A percentile compares a stretch with the other conserved stretches of the same genome.
Evolutionary conservation across 805 yeast genomes (phyloP).

Genomic region (Debaryomyces prosopidis): DNA sequence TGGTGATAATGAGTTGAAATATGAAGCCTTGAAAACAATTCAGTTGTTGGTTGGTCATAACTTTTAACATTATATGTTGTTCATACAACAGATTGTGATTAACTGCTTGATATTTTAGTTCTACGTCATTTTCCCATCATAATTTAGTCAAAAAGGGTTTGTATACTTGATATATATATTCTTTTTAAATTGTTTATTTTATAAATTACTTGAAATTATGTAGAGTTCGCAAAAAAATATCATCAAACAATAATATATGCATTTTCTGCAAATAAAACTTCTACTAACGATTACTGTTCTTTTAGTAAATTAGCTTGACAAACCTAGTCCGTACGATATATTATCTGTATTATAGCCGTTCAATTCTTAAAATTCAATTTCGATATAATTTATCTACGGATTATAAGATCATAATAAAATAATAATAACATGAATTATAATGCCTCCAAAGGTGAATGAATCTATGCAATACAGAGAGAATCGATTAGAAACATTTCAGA

Average conservation of each 20-base stretch:
- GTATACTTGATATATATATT: not conserved
- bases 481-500: slow-evolving; percentile 22
- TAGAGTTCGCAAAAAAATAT: slow-evolving; percentile 1
- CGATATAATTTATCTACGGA: too few relatives aligned
- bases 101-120: not conserved
- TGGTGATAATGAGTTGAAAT: slow-evolving; percentile 83
- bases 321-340: too few relatives aligned
- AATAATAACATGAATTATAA: slow-evolving; percentile 1
- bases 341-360: too few relatives aligned
- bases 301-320: too few relatives aligned
- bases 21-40: slow-evolving; percentile 94
- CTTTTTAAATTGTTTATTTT: not conserved
- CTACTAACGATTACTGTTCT: too few relatives aligned
- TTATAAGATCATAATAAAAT: not conserved
- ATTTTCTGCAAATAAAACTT: not conserved
- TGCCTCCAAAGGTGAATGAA: slow-evolving; percentile 9
- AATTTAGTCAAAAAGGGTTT: not conserved
- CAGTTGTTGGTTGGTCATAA: slow-evolving; percentile 87
- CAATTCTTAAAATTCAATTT: too few relatives aligned
- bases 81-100: not conserved
- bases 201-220: not conserved
- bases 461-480: slow-evolving; percentile 20
- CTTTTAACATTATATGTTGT: slow-evolving; percentile 32
- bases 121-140: not conserved
- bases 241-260: not conserved